Evolutionary conservation across 371 early-diverging fungal genomes (phyloP).

Genomic region (Enterocytospora artemiae): DNA sequence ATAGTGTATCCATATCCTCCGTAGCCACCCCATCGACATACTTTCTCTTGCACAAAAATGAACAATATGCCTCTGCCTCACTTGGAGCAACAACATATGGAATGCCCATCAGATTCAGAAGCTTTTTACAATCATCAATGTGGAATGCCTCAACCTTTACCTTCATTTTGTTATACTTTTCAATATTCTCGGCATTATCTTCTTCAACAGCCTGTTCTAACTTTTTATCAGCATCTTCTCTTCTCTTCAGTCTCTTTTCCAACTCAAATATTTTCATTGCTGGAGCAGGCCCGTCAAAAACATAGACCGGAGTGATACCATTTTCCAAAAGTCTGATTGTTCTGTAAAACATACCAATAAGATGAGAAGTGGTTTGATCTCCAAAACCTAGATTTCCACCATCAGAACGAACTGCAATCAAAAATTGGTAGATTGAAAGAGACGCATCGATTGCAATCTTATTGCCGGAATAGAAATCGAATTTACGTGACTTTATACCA

Average conservation of each 20-base stretch:
- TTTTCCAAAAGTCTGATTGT: slow-evolving; percentile 92
- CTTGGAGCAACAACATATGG: slow-evolving; percentile 88
- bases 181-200: slow-evolving; percentile 70
- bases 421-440: slow-evolving; percentile 94
- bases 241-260: slow-evolving; percentile 71
- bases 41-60: slow-evolving; percentile 74
- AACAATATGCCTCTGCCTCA: slow-evolving; percentile 98
- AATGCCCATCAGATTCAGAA: slow-evolving; percentile 86
- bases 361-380: slow-evolving; percentile 88
- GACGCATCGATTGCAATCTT: slow-evolving; percentile 95
- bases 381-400: slow-evolving; percentile 72
- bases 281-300: slow-evolving; percentile 98
- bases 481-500: slow-evolving; percentile 70
- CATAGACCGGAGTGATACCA: slow-evolving; percentile 90
- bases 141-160: slow-evolving; percentile 85
- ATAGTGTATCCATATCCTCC: slow-evolving; percentile 98
- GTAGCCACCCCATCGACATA: slow-evolving; percentile 87
- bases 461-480: slow-evolving; percentile 78
- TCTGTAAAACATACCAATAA: slow-evolving; percentile 93
- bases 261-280: slow-evolving; percentile 66
- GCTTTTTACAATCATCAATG: slow-evolving; percentile 78
- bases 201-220: slow-evolving; percentile 42
- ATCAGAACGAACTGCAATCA: slow-evolving; percentile 87
- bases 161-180: slow-evolving; percentile 76
- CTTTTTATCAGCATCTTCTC: slow-evolving; percentile 59